Conservation (phyloP, 257 asterid species). For the Forsythia suspensa region DNA sequence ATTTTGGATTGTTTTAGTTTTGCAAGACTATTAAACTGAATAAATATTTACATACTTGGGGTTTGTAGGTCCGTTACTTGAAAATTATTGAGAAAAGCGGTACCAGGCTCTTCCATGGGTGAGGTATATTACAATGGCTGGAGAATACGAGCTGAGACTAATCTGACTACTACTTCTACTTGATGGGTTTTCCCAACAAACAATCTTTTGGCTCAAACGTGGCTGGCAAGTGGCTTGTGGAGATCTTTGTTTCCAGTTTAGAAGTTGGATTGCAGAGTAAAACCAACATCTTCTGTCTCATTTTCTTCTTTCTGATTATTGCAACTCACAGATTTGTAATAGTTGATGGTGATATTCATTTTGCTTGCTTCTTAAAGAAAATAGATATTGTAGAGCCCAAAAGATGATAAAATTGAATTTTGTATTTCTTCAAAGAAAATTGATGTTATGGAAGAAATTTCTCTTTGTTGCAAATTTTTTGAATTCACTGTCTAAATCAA, state of each 20-base stretch:
- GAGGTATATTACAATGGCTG: conserved; percentile 88
- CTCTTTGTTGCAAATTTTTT: background rate
- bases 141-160: conserved; percentile 84
- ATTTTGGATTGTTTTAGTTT: background rate
- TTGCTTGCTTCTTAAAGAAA: background rate
- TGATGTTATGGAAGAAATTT: background rate
- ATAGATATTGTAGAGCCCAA: background rate
- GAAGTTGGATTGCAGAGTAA: background rate
- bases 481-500: background rate
- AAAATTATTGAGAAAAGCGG: conserved; percentile 88
- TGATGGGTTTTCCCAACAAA: background rate
- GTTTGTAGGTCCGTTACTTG: conserved; percentile 71
- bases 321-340: background rate
- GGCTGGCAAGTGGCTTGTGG: background rate
- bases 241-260: background rate
- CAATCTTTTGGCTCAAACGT: background rate
- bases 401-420: background rate
- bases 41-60: conserved; percentile 2
- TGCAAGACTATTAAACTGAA: background rate
- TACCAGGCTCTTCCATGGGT: conserved; percentile 93
- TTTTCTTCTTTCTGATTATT: background rate
- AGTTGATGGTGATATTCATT: background rate
- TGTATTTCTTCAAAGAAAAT: background rate
- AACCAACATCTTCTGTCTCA: background rate
- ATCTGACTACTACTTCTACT: conserved; percentile 27